A percentile compares a stretch with the other conserved stretches of the same genome.
These are phyloP conservation scores for Gloeostereum incarnatum DNA, from an alignment of 768 basidiomycete species.

Conservation along the genomic window DNA sequence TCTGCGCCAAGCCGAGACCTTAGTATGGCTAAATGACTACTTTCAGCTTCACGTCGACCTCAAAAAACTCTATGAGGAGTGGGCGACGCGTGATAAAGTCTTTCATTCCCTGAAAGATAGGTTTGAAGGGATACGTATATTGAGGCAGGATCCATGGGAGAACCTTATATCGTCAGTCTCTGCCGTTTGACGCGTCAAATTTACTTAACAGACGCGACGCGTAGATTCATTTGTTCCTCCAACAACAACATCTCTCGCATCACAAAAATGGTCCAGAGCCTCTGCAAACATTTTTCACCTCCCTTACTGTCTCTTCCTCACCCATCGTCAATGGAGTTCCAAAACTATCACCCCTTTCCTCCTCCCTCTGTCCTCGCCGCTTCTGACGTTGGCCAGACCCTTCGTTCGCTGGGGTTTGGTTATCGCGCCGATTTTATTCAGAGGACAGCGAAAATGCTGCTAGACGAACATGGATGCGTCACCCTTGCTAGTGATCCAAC, in stretches of 20 bases:
- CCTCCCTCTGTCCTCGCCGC: conserved; percentile 57
- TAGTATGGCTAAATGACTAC: conserved; percentile 75
- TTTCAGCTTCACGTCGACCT: conserved; percentile 83
- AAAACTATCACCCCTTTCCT: conserved; percentile 77
- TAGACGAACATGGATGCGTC: conserved; percentile 37
- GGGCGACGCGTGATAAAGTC: conserved; percentile 66
- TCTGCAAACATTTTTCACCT: conserved; percentile 72
- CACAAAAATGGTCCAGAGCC: conserved; percentile 82
- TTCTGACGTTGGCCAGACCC: conserved; percentile 44
- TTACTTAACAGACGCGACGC: not conserved
- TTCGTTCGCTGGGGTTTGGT: conserved; percentile 87
- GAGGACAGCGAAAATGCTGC: conserved; percentile 70
- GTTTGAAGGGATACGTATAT: conserved; percentile 75
- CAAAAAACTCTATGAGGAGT: conserved; percentile 58
- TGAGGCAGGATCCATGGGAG: conserved; percentile 95
- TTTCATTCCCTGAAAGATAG: conserved; percentile 56
- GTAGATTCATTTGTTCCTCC: conserved; percentile 93
- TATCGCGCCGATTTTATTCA: conserved; percentile 92
- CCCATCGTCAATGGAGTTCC: conserved; percentile 18
- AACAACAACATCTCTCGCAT: conserved; percentile 97
- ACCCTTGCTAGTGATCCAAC: conserved; percentile 10
- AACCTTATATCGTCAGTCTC: conserved; percentile 80
- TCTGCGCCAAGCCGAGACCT: conserved; percentile 50
- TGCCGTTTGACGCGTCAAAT: not conserved
- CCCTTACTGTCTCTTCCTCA: conserved; percentile 44